Conservation (phyloP, 164 flowering plant species). For the Vitis vinifera region ASM3070453v1 NC_081809.1:3979501-3980000, state of each 20-base stretch:
- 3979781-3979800: conserved; percentile 75
- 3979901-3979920: conserved; percentile 5
- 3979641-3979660: conserved; percentile 68
- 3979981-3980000: conserved; percentile 19
- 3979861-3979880: conserved; percentile 87
- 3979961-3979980: conserved; percentile 33
- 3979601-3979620: conserved; percentile 80
- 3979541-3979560: no score
- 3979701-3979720: conserved; percentile 2
- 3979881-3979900: conserved; percentile 87
- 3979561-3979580: conserved; percentile 10
- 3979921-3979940: conserved; percentile 10
- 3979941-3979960: neutral
- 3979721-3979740: neutral
- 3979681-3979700: neutral
- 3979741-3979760: conserved; percentile 5
- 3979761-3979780: neutral
- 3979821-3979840: conserved; percentile 69
- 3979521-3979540: no score
- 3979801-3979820: conserved; percentile 78
- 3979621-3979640: conserved; percentile 94
- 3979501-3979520: no score
- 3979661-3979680: neutral
- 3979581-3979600: conserved; percentile 88
- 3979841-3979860: conserved; percentile 87